Evolutionary conservation across 108 stramenopile genomes (phyloP), one percentile per base, ranked within the genome.

Genomic region (Chaetoceros muelleri): DNA sequence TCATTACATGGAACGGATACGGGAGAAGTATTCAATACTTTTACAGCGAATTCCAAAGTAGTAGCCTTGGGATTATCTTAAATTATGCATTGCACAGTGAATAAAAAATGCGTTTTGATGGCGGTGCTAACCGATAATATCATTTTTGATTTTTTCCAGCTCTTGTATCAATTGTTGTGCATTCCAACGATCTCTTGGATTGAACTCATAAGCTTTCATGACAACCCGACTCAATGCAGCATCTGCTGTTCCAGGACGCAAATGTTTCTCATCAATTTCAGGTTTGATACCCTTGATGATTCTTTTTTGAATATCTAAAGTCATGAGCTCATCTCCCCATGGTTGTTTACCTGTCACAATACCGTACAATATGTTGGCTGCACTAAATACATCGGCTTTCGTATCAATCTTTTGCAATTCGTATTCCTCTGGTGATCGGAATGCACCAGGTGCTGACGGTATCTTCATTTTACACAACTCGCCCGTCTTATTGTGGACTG

Each of bases 341-440:
- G 61, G 66, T 57, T 52, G 60, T 23, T 58, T 44, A 28, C 73
- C 73, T 8, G 70, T 74, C 17, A 74, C 62, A 3, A 74, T 74
- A 1, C 65, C 73, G 44, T 58, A 74, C 26, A 74, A 40, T 26
- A 74, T 58, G 56, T 74, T 70, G 3, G 65, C 73, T 0, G 61
- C 73, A 2, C 65, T 66, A 45, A 62, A 74, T n/a, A 74, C 46
- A 51, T 74, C 73, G 0, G 70, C 22, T 40, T 70, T 74, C 50
- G 34, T 40, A 40, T 40, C 34, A 40, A 40, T 5, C 13, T 13
- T 5, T 10, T 10, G 5, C 34, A 40, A 10, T 40, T 40, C 34
- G 34, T 73, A 76, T 65, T 92, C 90, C 63, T 92, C 90, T 0
- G 90, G 90, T 19, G 84, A 73, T 23, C 90, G 65, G 22, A 62